Percentiles rank a stretch among this genome's conserved stretches.
phyloP scores from a whole-genome alignment of 805 yeast genomes.

The Maudiozyma pseudohumilis region DNA sequence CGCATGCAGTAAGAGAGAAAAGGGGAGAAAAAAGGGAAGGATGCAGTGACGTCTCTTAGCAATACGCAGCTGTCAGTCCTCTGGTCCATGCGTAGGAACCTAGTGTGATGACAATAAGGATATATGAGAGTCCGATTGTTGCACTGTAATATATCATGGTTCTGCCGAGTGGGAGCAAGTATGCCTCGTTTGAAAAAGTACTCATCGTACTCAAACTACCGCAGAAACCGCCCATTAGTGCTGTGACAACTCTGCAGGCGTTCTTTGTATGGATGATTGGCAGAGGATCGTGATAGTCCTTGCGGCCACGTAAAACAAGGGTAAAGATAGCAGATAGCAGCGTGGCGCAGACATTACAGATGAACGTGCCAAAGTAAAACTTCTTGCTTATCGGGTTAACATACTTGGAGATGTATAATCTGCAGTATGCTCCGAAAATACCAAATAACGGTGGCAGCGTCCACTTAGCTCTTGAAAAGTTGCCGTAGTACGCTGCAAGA shows the following conservation, averaged over 20 bases:
- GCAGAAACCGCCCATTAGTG: slow-evolving; percentile 55
- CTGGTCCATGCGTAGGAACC: slow-evolving; percentile 68
- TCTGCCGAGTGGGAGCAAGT: slow-evolving; percentile 27
- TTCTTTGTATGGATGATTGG: slow-evolving; percentile 28
- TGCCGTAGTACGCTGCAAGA: slow-evolving; percentile 25
- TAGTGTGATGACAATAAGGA: slow-evolving; percentile 43
- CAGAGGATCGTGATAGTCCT: slow-evolving; percentile 9
- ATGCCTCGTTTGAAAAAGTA: slow-evolving; percentile 65
- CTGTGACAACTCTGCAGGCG: slow-evolving; percentile 43
- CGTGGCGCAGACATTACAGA: slow-evolving; percentile 38
- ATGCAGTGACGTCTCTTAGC: slow-evolving; percentile 5
- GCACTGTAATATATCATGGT: slow-evolving; percentile 42
- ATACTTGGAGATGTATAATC: slow-evolving; percentile 45
- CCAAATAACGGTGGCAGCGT: slow-evolving; percentile 56
- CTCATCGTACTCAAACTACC: slow-evolving; percentile 69
- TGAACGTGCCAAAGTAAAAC: slow-evolving; percentile 50
- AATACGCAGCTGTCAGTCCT: slow-evolving; percentile 17
- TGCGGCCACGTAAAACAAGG: slow-evolving; percentile 34
- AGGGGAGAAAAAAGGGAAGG: background rate
- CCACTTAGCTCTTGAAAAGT: slow-evolving; percentile 55
- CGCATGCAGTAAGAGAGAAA: background rate
- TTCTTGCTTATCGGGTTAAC: slow-evolving; percentile 35
- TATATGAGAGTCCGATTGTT: slow-evolving; percentile 41
- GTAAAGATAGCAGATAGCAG: slow-evolving; percentile 15
- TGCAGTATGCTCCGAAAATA: slow-evolving; percentile 54